Conservation (phyloP, 345 rosid genomes). For the Murraya koenigii region DNA sequence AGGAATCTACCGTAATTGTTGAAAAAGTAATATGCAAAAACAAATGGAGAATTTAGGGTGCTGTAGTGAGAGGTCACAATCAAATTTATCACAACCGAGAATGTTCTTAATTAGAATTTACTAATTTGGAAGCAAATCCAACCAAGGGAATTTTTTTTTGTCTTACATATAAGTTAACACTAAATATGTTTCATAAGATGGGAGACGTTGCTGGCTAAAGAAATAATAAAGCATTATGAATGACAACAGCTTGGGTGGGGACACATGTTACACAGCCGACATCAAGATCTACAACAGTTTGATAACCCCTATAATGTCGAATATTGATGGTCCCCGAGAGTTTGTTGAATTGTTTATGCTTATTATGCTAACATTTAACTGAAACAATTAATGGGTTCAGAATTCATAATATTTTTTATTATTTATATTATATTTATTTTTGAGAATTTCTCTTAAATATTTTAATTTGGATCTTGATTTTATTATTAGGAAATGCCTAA, state of each 20-base stretch:
- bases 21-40: no score
- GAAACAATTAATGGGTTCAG: constrained; percentile 5
- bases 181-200: no score
- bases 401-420: background rate
- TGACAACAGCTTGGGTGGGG: background rate
- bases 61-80: background rate
- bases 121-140: background rate
- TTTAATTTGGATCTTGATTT: no score
- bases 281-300: constrained; percentile 8
- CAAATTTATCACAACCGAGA: background rate
- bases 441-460: background rate
- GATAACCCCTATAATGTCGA: background rate
- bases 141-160: background rate
- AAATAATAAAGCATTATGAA: background rate
- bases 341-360: background rate
- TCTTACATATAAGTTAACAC: no score
- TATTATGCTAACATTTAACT: background rate
- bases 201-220: no score
- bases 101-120: background rate
- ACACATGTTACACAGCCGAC: background rate
- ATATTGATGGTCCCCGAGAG: background rate
- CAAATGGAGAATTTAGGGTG: background rate
- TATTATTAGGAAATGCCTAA: no score
- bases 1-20: background rate
- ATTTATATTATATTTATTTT: background rate